phyloP scores from a whole-genome alignment of 768 basidiomycete species.

The Mrakia hoshinonis region DNA sequence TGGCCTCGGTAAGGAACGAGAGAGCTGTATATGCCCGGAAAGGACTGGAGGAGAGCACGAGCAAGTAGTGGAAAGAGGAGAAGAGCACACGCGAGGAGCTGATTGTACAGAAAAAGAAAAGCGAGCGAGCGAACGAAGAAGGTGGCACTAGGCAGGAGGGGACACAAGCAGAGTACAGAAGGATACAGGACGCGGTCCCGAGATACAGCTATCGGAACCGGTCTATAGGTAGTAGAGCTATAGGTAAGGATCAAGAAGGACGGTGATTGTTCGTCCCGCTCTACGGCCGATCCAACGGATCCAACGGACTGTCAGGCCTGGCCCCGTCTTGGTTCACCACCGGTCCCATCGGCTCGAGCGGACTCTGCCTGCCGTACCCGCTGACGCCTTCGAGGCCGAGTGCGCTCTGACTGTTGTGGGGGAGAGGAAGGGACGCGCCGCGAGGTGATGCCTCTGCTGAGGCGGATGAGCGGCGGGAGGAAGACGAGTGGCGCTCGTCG shows the following conservation, averaged over 20 bases:
- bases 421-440: background rate
- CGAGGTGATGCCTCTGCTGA: background rate
- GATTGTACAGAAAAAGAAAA: background rate
- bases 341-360: no score
- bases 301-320: background rate
- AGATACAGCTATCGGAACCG: background rate
- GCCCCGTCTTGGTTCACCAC: background rate
- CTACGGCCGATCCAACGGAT: slow-evolving; percentile 3
- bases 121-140: background rate
- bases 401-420: no score
- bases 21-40: background rate
- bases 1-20: no score
- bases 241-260: no score
- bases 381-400: no score
- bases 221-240: background rate
- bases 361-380: no score
- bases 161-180: background rate
- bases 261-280: no score
- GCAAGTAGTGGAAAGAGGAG: background rate
- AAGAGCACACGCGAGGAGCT: background rate
- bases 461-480: background rate
- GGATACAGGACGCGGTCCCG: background rate
- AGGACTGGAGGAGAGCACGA: background rate
- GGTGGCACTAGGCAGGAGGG: background rate
- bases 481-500: background rate